Conservation (phyloP, 208 protist species). For the Willaertia magna region DNA sequence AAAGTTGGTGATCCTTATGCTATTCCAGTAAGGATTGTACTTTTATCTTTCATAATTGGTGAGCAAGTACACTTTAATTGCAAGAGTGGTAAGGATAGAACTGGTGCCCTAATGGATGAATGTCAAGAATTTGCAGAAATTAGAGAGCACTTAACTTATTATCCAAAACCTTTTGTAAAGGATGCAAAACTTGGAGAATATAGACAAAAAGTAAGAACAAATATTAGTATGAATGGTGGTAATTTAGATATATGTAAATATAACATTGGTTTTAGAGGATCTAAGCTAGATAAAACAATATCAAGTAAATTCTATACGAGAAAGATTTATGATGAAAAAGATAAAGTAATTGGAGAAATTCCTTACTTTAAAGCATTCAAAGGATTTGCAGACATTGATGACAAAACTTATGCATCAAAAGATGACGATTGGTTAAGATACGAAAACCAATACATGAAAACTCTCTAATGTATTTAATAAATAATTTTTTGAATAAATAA, state of each 20-base stretch:
- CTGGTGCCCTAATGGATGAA: background rate
- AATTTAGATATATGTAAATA: background rate
- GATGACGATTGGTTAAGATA: background rate
- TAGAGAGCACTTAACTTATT: background rate
- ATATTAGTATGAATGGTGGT: background rate
- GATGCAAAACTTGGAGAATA: background rate
- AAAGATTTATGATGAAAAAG: background rate
- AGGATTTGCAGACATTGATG: background rate
- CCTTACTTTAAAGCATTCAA: background rate
- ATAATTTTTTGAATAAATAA: too few relatives aligned
- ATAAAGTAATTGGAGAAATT: background rate
- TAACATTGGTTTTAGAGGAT: background rate
- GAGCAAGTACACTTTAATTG: slow-evolving; percentile 7
- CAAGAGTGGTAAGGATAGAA: slow-evolving; percentile 10
- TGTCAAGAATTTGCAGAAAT: background rate
- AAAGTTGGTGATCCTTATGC: background rate
- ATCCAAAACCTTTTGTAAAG: background rate
- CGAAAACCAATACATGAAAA: background rate
- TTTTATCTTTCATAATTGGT: background rate
- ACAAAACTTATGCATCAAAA: background rate
- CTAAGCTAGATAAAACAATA: background rate
- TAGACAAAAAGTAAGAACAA: background rate
- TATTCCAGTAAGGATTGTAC: background rate
- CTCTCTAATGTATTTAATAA: background rate
- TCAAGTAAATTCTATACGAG: background rate